phyloP scores from a whole-genome alignment of 768 basidiomycete genomes.

The Tulasnella calospora region DNA sequence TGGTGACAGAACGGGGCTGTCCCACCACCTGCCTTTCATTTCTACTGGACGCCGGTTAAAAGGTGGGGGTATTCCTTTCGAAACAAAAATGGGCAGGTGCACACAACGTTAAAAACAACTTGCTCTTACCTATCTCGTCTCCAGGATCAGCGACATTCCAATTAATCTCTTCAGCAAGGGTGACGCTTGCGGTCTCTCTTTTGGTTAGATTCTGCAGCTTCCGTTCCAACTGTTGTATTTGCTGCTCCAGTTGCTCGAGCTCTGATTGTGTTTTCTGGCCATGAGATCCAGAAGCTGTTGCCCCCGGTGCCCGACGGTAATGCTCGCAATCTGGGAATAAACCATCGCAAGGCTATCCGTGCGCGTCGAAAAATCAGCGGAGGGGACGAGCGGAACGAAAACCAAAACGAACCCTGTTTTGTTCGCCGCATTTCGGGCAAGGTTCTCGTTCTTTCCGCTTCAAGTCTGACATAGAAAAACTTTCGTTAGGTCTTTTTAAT shows the following conservation, averaged over 20 bases:
- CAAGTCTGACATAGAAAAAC: not conserved
- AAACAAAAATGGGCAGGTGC: no score
- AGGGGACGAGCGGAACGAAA: not conserved
- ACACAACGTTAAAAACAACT: not conserved
- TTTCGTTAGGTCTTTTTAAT: not conserved
- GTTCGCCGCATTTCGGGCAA: not conserved
- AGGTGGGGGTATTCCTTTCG: not conserved
- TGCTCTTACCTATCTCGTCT: not conserved
- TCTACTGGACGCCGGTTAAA: not conserved
- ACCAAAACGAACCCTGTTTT: not conserved
- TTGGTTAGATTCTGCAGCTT: not conserved
- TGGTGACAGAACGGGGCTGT: not conserved
- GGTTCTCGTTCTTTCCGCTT: not conserved
- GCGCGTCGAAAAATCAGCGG: not conserved
- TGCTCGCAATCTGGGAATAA: constrained; percentile 3
- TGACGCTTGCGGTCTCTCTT: not conserved
- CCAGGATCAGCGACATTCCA: not conserved
- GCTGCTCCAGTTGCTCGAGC: not conserved
- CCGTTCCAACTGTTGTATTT: not conserved
- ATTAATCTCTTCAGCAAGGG: not conserved
- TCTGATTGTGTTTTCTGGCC: not conserved
- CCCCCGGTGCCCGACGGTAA: not conserved
- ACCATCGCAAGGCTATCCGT: constrained; percentile 5
- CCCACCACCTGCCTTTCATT: constrained; percentile 16
- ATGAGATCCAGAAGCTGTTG: not conserved